Evolutionary conservation across 805 yeast species (phyloP).

Genomic region (Limtongia smithiae): DNA sequence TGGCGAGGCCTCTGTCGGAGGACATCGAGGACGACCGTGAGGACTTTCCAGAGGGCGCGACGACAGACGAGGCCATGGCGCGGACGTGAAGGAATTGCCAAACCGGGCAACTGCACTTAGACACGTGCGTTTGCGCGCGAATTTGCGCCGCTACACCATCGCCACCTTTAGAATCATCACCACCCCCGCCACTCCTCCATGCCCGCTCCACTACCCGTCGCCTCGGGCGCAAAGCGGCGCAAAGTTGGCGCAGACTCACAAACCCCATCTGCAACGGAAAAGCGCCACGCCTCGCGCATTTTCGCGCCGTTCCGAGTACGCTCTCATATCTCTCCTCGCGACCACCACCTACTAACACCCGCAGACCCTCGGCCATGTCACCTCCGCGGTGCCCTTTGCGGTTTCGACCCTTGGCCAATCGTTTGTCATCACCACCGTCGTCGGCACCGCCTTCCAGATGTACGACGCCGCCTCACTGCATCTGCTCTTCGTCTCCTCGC

Average conservation of each 20-base stretch:
- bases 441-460: conserved; percentile 85
- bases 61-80: not conserved
- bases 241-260: no score
- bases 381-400: conserved; percentile 81
- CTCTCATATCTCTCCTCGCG: not conserved
- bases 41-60: conserved; percentile 5
- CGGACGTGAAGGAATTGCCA: no score
- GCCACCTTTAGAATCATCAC: no score
- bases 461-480: conserved; percentile 79
- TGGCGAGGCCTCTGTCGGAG: not conserved
- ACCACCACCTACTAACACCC: not conserved
- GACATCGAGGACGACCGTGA: conserved; percentile 16
- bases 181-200: no score
- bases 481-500: conserved; percentile 77
- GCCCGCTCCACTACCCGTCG: no score
- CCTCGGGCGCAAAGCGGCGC: conserved; percentile 14
- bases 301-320: conserved; percentile 78
- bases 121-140: no score
- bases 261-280: no score
- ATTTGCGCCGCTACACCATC: no score
- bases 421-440: conserved; percentile 82
- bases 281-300: conserved; percentile 49
- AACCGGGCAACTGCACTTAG: no score
- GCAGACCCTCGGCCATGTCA: conserved; percentile 71
- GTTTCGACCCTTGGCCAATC: conserved; percentile 84